Conservation (phyloP, 2,329 filamentous ascomycete species). For the Phyllosticta ampelicida region DNA sequence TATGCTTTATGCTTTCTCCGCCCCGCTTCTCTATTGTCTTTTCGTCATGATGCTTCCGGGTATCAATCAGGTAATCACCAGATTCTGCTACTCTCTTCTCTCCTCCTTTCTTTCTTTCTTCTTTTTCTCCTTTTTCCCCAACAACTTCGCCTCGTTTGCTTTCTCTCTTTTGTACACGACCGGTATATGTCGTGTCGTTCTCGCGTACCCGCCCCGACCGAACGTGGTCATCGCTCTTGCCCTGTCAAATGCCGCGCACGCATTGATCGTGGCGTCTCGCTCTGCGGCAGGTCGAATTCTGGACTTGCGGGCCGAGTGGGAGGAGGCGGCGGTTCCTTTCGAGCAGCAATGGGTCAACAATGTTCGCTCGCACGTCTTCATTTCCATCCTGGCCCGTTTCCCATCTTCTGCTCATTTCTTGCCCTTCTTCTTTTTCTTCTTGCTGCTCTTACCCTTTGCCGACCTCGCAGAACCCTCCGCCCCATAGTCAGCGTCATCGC, state of each 20-base stretch:
- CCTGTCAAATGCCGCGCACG: background rate
- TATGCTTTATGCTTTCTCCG: background rate
- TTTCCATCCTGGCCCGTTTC: too few relatives aligned
- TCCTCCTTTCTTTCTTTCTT: too few relatives aligned
- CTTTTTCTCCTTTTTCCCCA: too few relatives aligned
- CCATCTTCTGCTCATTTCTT: conserved; percentile 27
- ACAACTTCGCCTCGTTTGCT: too few relatives aligned
- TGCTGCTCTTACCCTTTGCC: conserved; percentile 15
- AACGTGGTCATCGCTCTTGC: background rate
- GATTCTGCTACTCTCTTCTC: background rate
- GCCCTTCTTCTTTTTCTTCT: conserved; percentile 26
- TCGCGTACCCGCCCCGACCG: background rate
- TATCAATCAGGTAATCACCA: background rate
- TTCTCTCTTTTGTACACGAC: too few relatives aligned
- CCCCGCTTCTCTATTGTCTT: too few relatives aligned
- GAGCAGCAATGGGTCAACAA: background rate
- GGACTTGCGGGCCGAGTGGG: background rate
- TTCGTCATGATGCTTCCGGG: background rate
- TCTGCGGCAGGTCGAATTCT: background rate
- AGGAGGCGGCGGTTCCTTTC: background rate
- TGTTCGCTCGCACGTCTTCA: background rate
- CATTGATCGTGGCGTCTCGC: background rate
- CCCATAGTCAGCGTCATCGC: background rate
- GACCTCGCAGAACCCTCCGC: background rate
- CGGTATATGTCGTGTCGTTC: too few relatives aligned